phyloP scores from a whole-genome alignment of 176 grass and related monocot species.

The Oryza australiensis region DNA sequence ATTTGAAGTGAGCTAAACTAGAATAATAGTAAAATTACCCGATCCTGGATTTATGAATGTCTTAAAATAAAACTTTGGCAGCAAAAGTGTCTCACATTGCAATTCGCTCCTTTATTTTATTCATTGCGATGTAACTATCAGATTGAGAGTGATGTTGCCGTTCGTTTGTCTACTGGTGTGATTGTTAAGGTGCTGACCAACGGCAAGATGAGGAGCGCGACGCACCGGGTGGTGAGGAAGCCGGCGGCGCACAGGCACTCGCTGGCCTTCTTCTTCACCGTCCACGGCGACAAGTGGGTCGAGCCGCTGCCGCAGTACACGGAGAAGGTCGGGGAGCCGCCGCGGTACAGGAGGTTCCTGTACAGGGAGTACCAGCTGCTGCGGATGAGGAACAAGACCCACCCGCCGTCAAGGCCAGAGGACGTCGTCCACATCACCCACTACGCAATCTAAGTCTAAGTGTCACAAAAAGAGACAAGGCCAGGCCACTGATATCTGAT shows the following conservation, averaged over 20 bases:
- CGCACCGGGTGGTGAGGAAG: conserved; percentile 47
- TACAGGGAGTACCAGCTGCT: conserved; percentile 32
- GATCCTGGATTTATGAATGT: no score
- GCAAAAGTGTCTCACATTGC: no score
- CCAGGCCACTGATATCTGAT: neutral
- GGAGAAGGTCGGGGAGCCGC: conserved; percentile 20
- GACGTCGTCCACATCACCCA: conserved; percentile 27
- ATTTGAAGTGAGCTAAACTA: no score
- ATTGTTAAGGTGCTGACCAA: conserved; percentile 38
- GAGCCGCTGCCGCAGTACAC: conserved; percentile 47
- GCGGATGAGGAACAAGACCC: conserved; percentile 44
- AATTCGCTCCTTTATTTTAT: no score
- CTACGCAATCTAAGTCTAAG: conserved; percentile 34
- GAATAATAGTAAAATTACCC: no score
- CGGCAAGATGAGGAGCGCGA: conserved; percentile 31
- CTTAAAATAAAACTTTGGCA: no score
- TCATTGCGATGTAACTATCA: no score
- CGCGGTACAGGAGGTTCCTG: conserved; percentile 34
- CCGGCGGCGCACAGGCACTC: conserved; percentile 36
- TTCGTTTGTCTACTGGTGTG: neutral
- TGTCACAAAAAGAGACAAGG: no score
- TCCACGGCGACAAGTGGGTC: conserved; percentile 40
- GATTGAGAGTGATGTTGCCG: neutral
- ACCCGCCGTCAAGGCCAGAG: conserved; percentile 34
- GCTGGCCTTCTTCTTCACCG: conserved; percentile 32